Conservation (phyloP, 805 yeast species). For the Saccharomycopsis oosterbeekiorum region DNA sequence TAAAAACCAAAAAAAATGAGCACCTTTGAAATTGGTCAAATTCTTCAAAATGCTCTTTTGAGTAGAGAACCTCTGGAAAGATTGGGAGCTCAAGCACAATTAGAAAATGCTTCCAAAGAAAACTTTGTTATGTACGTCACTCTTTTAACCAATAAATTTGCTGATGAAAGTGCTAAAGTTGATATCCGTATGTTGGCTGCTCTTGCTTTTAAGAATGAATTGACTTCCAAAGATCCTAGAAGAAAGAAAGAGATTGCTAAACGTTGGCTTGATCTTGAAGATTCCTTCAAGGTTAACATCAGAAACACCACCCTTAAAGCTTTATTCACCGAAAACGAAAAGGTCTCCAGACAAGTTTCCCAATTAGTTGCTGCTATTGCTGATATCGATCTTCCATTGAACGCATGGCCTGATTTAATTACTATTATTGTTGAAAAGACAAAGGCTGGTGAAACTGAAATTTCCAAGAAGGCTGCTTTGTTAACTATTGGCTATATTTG, state of each 20-base stretch:
- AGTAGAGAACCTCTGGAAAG: slow-evolving; percentile 58
- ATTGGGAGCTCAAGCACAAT: slow-evolving; percentile 68
- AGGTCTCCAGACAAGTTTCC: slow-evolving; percentile 83
- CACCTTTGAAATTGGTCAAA: slow-evolving; percentile 44
- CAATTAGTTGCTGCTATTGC: slow-evolving; percentile 96
- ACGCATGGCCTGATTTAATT: slow-evolving; percentile 84
- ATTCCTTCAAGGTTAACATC: slow-evolving; percentile 47
- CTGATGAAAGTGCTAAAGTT: slow-evolving; percentile 48
- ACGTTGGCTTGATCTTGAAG: slow-evolving; percentile 64
- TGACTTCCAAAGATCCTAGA: slow-evolving; percentile 68
- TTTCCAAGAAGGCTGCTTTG: slow-evolving; percentile 78
- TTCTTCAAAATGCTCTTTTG: slow-evolving; percentile 73
- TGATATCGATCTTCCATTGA: slow-evolving; percentile 82
- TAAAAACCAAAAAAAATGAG: slow-evolving; percentile 24
- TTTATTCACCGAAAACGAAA: slow-evolving; percentile 53
- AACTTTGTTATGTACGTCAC: slow-evolving; percentile 70
- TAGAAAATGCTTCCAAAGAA: slow-evolving; percentile 58
- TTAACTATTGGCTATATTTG: slow-evolving; percentile 92
- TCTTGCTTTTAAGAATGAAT: slow-evolving; percentile 74
- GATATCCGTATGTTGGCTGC: slow-evolving; percentile 93
- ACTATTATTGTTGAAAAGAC: slow-evolving; percentile 80
- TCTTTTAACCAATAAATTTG: slow-evolving; percentile 60
- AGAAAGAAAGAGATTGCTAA: slow-evolving; percentile 49
- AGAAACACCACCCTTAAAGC: slow-evolving; percentile 56
- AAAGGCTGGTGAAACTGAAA: slow-evolving; percentile 61